phyloP scores from a whole-genome alignment of 2,329 filamentous ascomycete species.

The Leptodontidium sp. region DNA sequence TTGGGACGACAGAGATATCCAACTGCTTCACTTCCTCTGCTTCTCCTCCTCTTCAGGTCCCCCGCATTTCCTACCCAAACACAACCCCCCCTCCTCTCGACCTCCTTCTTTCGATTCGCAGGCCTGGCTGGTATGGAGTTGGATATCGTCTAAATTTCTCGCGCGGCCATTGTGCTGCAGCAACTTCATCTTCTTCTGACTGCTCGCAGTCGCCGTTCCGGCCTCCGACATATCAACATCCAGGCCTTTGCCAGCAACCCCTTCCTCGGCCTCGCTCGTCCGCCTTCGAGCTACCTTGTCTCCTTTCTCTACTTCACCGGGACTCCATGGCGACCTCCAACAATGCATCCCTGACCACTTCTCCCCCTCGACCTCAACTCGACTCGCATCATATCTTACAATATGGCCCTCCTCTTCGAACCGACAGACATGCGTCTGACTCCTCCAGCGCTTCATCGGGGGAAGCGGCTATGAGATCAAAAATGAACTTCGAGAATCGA shows the following conservation, averaged over 20 bases:
- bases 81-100: background rate
- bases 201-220: background rate
- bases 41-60: background rate
- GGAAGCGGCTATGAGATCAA: conserved; percentile 37
- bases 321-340: conserved; percentile 26
- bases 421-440: conserved; percentile 32
- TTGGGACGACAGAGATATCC: conserved; percentile 18
- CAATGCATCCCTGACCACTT: conserved; percentile 29
- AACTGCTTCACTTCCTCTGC: background rate
- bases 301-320: background rate
- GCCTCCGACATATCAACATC: background rate
- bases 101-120: background rate
- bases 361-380: conserved; percentile 33
- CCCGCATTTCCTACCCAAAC: background rate
- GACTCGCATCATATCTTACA: conserved; percentile 40
- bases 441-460: conserved; percentile 38
- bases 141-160: conserved; percentile 1
- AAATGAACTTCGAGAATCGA: conserved; percentile 36
- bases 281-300: conserved; percentile 8
- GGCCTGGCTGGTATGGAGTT: background rate
- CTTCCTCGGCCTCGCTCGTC: conserved; percentile 18
- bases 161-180: conserved; percentile 13
- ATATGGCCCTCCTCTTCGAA: conserved; percentile 33
- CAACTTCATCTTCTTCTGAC: background rate
- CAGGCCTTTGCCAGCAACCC: conserved; percentile 1